Evolutionary conservation across 225 moss, liverwort and hornwort genomes (phyloP), one percentile per base, ranked within the genome.

Genomic region (Pseudoscleropodium purum): DNA sequence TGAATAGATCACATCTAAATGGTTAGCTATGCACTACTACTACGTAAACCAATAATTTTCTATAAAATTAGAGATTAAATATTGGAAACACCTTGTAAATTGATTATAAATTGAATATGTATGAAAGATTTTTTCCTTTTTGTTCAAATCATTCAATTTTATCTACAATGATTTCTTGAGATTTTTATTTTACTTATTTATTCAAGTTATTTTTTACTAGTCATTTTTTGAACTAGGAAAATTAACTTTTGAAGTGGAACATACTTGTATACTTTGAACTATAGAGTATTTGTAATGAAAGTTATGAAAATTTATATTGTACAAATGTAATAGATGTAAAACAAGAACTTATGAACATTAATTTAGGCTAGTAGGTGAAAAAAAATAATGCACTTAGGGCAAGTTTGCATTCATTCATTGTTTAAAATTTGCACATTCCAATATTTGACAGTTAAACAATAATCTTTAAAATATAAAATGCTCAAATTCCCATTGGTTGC

Each of bases 101-200:
- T 67, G 11, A 37, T 20, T 67, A 67, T 37, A 37, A 36, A 37
- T 37, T 37, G 21, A 68, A 68, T 20, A 11, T 37, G 20, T 20
- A 67, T 37, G 3, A 37, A 5, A 11, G 11, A 5, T 9, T 36
- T 36, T 67, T 67, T 67, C 19, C 2, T 19, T 36, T 10, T 18
- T 18, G 5, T 36, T 37, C 20, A 37, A 37, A 37, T 2, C 10
- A 2, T 37, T 37, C 6, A 36, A 1, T 36, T 67, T 37, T 6
- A 11, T 20, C 3, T 11, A 66, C 0, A 18, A 0, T 36, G 19
- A 67, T 0, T 36, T 10, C 6, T 67, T 21, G 4, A 12, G 20
- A 20, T 68, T 68, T 33, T 37, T 6, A 19, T 36, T 67, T 21
- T 21, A 36, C 1, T 37, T 67, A 20, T 11, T 68, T 5, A 25